phyloP scores from a whole-genome alignment of 371 early-diverging fungal species.

The Haplosporangium sp. region DNA sequence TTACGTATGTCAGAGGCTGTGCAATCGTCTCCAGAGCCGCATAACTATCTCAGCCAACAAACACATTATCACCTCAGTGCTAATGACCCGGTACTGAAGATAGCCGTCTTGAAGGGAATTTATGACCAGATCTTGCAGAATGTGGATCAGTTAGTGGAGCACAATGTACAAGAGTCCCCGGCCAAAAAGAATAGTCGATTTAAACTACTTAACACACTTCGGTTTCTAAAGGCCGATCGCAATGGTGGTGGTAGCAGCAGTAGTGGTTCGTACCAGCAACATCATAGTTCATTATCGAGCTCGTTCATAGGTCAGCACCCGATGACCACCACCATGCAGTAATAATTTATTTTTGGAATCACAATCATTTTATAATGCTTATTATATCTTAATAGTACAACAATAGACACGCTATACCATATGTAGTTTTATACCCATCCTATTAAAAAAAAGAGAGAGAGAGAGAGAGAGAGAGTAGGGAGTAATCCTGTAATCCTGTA shows the following conservation, averaged over 20 bases:
- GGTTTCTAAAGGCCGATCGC: conserved; percentile 46
- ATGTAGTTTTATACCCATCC: conserved; percentile 1
- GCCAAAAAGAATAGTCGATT: conserved; percentile 50
- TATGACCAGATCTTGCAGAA: conserved; percentile 58
- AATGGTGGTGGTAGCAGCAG: conserved; percentile 12
- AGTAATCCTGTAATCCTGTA: not conserved
- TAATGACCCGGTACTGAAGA: conserved; percentile 55
- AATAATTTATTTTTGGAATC: not conserved
- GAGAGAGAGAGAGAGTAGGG: not conserved
- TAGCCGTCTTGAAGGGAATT: conserved; percentile 57
- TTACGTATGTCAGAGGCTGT: not conserved
- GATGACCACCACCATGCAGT: conserved; percentile 12
- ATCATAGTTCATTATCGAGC: conserved; percentile 27
- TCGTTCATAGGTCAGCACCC: conserved; percentile 10
- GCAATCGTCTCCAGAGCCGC: conserved; percentile 11
- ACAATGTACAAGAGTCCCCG: conserved; percentile 40
- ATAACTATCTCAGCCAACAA: conserved; percentile 15
- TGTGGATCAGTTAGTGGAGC: conserved; percentile 44
- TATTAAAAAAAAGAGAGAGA: not conserved
- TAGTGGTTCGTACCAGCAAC: conserved; percentile 17
- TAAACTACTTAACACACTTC: conserved; percentile 41
- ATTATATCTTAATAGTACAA: not conserved
- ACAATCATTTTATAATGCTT: not conserved
- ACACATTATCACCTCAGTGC: conserved; percentile 15
- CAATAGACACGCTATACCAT: not conserved